Percentiles rank a stretch among this genome's conserved stretches.
phyloP scores from a whole-genome alignment of 2,329 filamentous ascomycete genomes.

The Fusarium mundagurra region DNA sequence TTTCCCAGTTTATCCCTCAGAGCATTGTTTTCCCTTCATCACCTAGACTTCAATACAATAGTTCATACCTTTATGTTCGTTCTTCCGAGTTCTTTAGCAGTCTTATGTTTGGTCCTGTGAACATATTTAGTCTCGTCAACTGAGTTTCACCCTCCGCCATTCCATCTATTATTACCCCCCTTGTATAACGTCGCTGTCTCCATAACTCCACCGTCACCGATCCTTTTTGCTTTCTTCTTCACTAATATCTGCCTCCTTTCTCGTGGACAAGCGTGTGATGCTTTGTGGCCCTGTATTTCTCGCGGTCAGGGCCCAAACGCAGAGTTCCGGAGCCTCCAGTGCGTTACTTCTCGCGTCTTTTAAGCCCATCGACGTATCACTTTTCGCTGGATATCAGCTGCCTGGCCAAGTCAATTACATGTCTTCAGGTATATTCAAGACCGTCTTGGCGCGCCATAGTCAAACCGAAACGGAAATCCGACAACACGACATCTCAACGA shows the following conservation, averaged over 20 bases:
- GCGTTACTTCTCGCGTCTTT: rapidly evolving
- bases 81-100: rapidly evolving
- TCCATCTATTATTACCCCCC: rapidly evolving
- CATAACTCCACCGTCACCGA: rapidly evolving
- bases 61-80: rapidly evolving
- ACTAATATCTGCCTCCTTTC: rapidly evolving
- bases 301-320: rapidly evolving
- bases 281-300: rapidly evolving
- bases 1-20: rapidly evolving
- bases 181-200: rapidly evolving
- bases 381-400: rapidly evolving
- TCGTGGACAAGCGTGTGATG: rapidly evolving
- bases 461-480: rapidly evolving
- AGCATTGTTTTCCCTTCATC: rapidly evolving
- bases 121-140: rapidly evolving
- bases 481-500: not conserved
- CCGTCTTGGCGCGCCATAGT: rapidly evolving
- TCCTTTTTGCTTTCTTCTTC: rapidly evolving
- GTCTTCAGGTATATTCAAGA: rapidly evolving
- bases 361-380: rapidly evolving
- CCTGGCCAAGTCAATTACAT: rapidly evolving
- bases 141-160: not conserved
- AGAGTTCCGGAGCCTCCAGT: rapidly evolving
- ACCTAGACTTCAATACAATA: rapidly evolving
- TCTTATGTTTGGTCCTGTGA: rapidly evolving